These are phyloP conservation scores for Fragaria nilgerrensis DNA, from an alignment of 306 rosid species.

Conservation along the genomic window DNA sequence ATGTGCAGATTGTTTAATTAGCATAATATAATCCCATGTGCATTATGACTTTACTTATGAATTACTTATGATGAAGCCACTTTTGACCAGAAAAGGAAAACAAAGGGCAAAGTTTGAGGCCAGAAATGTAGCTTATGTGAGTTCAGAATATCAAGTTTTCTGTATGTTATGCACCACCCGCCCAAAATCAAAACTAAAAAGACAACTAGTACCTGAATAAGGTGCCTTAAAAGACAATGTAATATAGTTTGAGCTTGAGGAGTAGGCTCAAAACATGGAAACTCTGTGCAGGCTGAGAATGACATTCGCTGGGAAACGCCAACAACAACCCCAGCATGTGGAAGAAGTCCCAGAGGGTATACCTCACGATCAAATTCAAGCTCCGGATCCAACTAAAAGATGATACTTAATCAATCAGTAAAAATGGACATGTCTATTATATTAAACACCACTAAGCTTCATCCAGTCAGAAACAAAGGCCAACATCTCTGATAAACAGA, in stretches of 20 bases:
- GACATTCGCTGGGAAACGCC: constrained; percentile 96
- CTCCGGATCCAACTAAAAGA: constrained; percentile 91
- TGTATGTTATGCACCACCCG: background rate
- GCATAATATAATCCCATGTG: background rate
- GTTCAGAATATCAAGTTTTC: background rate
- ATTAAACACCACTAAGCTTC: constrained; percentile 18
- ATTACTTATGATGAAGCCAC: background rate
- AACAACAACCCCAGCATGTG: constrained; percentile 91
- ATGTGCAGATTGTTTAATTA: background rate
- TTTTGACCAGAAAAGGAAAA: background rate
- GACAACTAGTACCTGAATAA: constrained; percentile 76
- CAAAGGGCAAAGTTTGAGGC: background rate
- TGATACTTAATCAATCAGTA: constrained; percentile 26
- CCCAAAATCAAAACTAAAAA: background rate
- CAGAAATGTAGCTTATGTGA: constrained; percentile 1
- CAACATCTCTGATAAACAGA: background rate
- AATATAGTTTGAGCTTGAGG: constrained; percentile 99
- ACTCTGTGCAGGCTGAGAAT: constrained; percentile 90
- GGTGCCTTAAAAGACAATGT: constrained; percentile 92
- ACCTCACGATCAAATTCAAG: constrained; percentile 99
- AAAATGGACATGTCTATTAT: constrained; percentile 20
- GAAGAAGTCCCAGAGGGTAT: constrained; percentile 95
- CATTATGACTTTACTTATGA: background rate
- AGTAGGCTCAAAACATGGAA: constrained; percentile 98
- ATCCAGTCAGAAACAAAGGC: constrained; percentile 7